These are phyloP conservation scores for Termitomyces sp. DNA, from an alignment of 768 basidiomycete species.

Conservation along the genomic window DNA sequence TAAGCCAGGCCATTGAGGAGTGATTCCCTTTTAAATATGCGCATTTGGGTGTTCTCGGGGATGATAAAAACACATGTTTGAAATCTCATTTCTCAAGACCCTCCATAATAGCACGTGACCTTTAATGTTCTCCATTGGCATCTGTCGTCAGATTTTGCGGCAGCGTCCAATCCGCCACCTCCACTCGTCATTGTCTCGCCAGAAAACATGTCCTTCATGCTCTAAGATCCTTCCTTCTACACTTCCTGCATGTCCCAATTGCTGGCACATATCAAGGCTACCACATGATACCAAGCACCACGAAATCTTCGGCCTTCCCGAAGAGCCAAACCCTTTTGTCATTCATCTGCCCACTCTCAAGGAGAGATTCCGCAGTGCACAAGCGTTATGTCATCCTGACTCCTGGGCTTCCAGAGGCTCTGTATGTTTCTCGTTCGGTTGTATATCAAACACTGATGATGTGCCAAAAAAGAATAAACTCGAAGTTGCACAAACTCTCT, in stretches of 20 bases:
- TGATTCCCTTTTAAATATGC: too few species aligned
- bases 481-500: constrained; percentile 58
- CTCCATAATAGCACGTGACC: neutral
- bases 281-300: constrained; percentile 54
- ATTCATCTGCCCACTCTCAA: constrained; percentile 60
- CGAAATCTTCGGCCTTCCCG: constrained; percentile 61
- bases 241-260: constrained; percentile 72
- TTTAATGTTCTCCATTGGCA: constrained; percentile 7
- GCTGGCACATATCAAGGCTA: constrained; percentile 59
- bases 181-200: constrained; percentile 5
- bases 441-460: constrained; percentile 1
- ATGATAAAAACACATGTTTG: neutral
- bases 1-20: too few species aligned
- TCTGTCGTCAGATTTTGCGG: constrained; percentile 6
- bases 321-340: constrained; percentile 62
- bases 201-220: constrained; percentile 57
- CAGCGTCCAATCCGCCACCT: constrained; percentile 5
- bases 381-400: constrained; percentile 83
- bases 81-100: too few species aligned
- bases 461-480: constrained; percentile 40
- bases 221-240: constrained; percentile 50
- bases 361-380: constrained; percentile 62
- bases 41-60: too few species aligned
- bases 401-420: constrained; percentile 66
- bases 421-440: constrained; percentile 27